Evolutionary conservation across 1,284 basidiomycete genomes (phyloP).

Genomic region (Mrakiaceae sp.): DNA sequence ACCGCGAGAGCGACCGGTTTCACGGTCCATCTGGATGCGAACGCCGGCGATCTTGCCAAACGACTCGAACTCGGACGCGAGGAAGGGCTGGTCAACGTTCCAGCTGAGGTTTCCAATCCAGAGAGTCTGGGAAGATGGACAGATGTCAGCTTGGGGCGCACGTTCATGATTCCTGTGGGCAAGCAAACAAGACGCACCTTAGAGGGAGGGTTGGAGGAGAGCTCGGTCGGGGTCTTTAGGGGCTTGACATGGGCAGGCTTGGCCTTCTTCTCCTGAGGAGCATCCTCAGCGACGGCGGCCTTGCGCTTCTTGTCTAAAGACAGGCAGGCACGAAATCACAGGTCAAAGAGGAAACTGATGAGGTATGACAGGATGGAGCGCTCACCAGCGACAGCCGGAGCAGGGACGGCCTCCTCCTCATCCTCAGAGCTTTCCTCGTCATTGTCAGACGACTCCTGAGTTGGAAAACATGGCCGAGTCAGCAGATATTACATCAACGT

Average conservation of each 20-base stretch:
- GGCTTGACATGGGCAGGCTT: slow-evolving; percentile 44
- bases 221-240: slow-evolving; percentile 31
- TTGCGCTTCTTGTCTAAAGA: no score
- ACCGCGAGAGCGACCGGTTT: slow-evolving; percentile 72
- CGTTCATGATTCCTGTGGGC: no score
- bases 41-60: slow-evolving; percentile 82
- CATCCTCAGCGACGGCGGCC: no score
- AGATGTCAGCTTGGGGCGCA: no score
- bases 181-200: slow-evolving; percentile 28
- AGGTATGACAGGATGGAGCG: no score
- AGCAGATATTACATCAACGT: background rate
- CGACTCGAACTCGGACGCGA: slow-evolving; percentile 76
- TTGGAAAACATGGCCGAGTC: background rate
- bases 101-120: slow-evolving; percentile 81
- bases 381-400: background rate
- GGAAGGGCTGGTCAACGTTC: slow-evolving; percentile 95
- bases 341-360: no score
- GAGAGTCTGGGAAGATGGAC: background rate
- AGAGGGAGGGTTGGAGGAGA: slow-evolving; percentile 42
- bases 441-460: slow-evolving; percentile 16
- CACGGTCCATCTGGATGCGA: slow-evolving; percentile 82
- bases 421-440: slow-evolving; percentile 14
- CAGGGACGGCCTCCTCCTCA: slow-evolving; percentile 19
- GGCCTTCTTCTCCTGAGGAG: slow-evolving; percentile 51
- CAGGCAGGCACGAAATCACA: no score